Evolutionary conservation across 2,329 filamentous ascomycete species (phyloP).

Genomic region (Alternaria gaisen): DNA sequence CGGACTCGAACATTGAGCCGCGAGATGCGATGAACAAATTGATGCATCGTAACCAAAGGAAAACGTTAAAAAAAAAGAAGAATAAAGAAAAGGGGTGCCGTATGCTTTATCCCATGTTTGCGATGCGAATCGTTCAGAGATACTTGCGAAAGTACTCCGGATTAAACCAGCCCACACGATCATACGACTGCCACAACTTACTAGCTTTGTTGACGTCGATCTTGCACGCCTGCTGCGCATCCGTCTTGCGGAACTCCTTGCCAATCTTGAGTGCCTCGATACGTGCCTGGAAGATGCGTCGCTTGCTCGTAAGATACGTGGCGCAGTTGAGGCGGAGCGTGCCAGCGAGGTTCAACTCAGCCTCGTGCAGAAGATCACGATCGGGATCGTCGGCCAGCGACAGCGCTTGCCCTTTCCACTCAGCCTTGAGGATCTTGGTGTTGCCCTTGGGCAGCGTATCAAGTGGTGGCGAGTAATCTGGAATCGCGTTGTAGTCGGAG

Average conservation of each 20-base stretch:
- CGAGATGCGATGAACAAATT: slow-evolving; percentile 40
- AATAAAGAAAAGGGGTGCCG: not conserved
- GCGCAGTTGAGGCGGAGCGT: slow-evolving; percentile 84
- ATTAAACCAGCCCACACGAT: slow-evolving; percentile 85
- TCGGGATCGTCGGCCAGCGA: slow-evolving; percentile 74
- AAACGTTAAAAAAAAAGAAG: too few relatives aligned
- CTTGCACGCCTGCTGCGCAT: slow-evolving; percentile 95
- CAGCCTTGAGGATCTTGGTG: slow-evolving; percentile 78
- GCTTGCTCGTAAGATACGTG: slow-evolving; percentile 91
- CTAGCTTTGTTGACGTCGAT: slow-evolving; percentile 98
- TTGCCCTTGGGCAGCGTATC: slow-evolving; percentile 69
- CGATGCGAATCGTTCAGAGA: slow-evolving; percentile 36
- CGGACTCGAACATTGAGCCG: slow-evolving; percentile 27
- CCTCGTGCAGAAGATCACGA: slow-evolving; percentile 74
- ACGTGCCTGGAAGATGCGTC: slow-evolving; percentile 84
- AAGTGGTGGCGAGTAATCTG: slow-evolving; percentile 76
- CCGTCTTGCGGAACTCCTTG: slow-evolving; percentile 93
- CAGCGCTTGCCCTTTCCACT: slow-evolving; percentile 84
- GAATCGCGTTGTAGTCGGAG: slow-evolving; percentile 77
- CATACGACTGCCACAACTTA: slow-evolving; percentile 88
- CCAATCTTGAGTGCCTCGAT: slow-evolving; percentile 71
- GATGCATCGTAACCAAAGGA: slow-evolving; percentile 20
- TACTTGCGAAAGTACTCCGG: slow-evolving; percentile 59
- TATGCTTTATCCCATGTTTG: not conserved
- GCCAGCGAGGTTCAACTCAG: slow-evolving; percentile 79